Base-by-base conservation (phyloP, 2,329 filamentous ascomycete species). In the Nothophaeocryptopus gaeumannii region DNA sequence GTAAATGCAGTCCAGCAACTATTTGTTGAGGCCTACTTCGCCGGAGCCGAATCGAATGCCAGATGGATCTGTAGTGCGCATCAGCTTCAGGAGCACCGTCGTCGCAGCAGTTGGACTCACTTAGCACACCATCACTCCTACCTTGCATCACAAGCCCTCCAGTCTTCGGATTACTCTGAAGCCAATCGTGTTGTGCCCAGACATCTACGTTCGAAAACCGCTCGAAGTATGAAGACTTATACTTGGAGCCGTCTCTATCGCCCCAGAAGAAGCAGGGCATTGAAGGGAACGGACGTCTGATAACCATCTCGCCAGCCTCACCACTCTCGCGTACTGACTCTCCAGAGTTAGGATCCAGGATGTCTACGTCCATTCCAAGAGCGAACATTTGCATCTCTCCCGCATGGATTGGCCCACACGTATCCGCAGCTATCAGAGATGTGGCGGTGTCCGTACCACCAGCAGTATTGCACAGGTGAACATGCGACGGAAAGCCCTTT, bases 371-470 rank as follows among this genome's bases (percentile, higher is more conserved):
- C 62, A 73, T 71, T 2, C 75, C 74, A 9, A 77, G 63, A 8
- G 69, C 71, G 39, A 69, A 68, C 34, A 74, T 65, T 49, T 75
- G 72, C 57, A 58, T 58, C 31, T 53, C 47, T 12, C 74, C 74
- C 0, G 70, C 64, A 50, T 74, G 68, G 0, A 77, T 62, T 0
- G 71, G 70, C 7, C 70, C 70, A 5, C 67, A 67, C 0, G 72
- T 72, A 51, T 74, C 71, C 29, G 66, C 69, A n/a, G 71, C 71
- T 50, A 73, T 64, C 52, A 70, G 72, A 2, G 70, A 73, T 2
- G 72, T 74, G 1, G 69, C 72, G 9, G 74, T 69, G 46, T 78
- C 75, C 0, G 75, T 78, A 8, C 75, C 75, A 13, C 75, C 75
- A 4, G 73, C 73, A 4, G 74, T 67, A 44, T 67, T 67, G 58